Base-by-base conservation (phyloP, 257 asterid genomes). In the Eucommia ulmoides region DNA sequence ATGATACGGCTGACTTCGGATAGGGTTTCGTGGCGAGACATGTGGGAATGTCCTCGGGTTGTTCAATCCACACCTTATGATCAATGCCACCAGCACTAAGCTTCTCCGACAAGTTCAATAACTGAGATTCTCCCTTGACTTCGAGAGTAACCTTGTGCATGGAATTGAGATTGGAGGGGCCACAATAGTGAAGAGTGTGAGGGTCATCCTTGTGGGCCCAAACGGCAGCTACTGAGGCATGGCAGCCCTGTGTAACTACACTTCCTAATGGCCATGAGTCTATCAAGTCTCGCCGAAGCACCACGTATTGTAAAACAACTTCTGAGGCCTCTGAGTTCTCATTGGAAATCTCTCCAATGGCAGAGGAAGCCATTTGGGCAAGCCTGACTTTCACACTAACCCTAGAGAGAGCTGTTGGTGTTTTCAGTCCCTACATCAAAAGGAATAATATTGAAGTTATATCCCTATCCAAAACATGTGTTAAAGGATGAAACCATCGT, bases 121-220 rank as follows among this genome's bases (percentile, higher is more conserved):
- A 47, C 75, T 85, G 94, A 41, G 88, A 45, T 70, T 85, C 93
- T 19, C 91, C 93, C 69, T 89, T 89, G 18, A 85, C 96, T 72
- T 89, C 98, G 49, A 89, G 88, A 1, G 96, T 82, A 12, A 89
- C 95, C 92, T 85, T 89, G 56, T 83, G 97, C 97, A 89, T 89
- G 24, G 78, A 69, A 58, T 84, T 76, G n/a, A 89, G 72, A 68
- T 89, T 81, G 50, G 75, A 47, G 62, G 88, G 77, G 57, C 71
- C 61, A 45, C 97, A 89, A 48, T 82, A 89, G 3, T 26, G 58
- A 19, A 67, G 75, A 23, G 97, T 89, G 29, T 70, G 53, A 12
- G 78, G 74, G 51, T 89, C 96, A 16, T 78, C 94, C 74, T 73
- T 85, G 68, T 74, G 68, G 24, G 71, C 38, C 85, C 89, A 78